phyloP scores from a whole-genome alignment of 805 yeast genomes.

The Wickerhamiella parazyma region DNA sequence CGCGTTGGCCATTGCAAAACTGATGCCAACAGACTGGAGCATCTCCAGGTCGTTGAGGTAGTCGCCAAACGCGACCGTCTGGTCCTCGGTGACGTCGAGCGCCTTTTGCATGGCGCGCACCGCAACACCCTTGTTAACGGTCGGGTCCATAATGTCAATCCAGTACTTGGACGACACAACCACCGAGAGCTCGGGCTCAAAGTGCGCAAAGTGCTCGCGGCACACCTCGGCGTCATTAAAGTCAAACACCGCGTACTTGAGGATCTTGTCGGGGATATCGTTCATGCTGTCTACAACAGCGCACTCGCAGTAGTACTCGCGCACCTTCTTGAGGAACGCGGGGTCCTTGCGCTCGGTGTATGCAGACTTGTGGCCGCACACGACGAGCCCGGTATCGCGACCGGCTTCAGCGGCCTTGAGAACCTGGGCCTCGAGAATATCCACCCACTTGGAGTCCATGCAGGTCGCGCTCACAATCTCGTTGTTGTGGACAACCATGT shows the following conservation, averaged over 20 bases:
- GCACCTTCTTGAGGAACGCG: constrained; percentile 3
- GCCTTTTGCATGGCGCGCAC: constrained; percentile 8
- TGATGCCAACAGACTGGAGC: constrained; percentile 1
- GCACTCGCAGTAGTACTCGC: constrained; percentile 7
- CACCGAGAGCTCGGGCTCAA: constrained; percentile 7
- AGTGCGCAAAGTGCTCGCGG: constrained; percentile 6
- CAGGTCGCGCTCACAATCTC: constrained; percentile 5
- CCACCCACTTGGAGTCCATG: constrained; percentile 5
- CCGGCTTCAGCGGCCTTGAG: constrained; percentile 6
- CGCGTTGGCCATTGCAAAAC: constrained; percentile 6
- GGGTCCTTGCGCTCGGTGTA: constrained; percentile 5
- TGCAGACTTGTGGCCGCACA: constrained; percentile 8
- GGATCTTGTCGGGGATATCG: constrained; percentile 7
- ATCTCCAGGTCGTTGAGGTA: constrained; percentile 6
- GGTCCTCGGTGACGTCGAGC: constrained; percentile 3
- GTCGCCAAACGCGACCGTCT: constrained; percentile 7
- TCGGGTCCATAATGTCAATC: constrained; percentile 7
- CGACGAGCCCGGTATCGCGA: constrained; percentile 4
- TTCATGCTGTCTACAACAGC: constrained; percentile 6
- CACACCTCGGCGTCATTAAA: constrained; percentile 2
- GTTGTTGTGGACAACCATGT: constrained; percentile 8
- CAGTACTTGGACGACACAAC: constrained; percentile 5
- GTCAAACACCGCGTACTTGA: constrained; percentile 5
- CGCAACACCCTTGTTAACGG: constrained; percentile 6
- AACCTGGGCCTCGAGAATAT: constrained; percentile 3